Conservation (phyloP, 257 asterid genomes). For the Przewalskia tangutica region DNA sequence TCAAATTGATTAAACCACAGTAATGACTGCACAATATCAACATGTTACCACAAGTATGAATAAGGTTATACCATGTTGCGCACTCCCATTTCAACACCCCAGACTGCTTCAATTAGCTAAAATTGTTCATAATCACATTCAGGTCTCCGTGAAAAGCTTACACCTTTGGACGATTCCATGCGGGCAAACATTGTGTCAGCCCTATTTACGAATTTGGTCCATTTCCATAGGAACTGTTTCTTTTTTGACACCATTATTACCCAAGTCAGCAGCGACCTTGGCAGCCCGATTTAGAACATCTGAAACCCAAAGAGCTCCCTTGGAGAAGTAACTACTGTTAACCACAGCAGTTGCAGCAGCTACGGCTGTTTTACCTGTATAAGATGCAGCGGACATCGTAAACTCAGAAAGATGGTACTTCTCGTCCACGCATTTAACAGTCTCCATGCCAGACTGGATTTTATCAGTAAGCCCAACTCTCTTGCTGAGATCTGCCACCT, state of each 20-base stretch:
- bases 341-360: conserved; percentile 44
- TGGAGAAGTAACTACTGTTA: conserved; percentile 43
- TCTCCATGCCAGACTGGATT: conserved; percentile 27
- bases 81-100: background rate
- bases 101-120: background rate
- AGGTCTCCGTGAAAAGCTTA: background rate
- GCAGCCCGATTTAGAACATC: conserved; percentile 31
- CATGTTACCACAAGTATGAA: background rate
- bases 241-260: conserved; percentile 9
- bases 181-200: background rate
- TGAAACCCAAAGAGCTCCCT: conserved; percentile 56
- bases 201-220: background rate
- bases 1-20: background rate
- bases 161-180: background rate
- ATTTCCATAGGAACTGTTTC: background rate
- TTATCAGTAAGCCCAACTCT: conserved; percentile 45
- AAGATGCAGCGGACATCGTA: conserved; percentile 32
- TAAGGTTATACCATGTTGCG: background rate
- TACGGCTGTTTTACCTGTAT: conserved; percentile 36
- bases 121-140: background rate
- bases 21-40: background rate
- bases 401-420: conserved; percentile 32
- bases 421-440: conserved; percentile 35
- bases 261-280: conserved; percentile 47
- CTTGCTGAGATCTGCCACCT: conserved; percentile 41